Evolutionary conservation across 208 protist genomes (phyloP).

Genomic region (Trypanosoma theileri): DNA sequence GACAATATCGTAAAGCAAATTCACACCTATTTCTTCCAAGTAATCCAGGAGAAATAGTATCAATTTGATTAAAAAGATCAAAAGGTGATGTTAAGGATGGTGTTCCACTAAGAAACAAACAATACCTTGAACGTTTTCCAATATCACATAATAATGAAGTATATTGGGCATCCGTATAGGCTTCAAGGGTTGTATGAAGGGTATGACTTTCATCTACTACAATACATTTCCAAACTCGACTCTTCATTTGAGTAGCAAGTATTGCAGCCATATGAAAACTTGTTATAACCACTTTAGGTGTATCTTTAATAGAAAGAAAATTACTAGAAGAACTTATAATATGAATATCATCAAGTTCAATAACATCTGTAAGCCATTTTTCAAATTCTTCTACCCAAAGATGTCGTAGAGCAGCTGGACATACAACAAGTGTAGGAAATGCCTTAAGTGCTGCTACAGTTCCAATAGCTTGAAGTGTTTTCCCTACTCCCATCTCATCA

Average conservation of each 20-base stretch:
- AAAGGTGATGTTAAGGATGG: conserved; percentile 63
- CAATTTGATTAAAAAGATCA: conserved; percentile 79
- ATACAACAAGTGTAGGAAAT: conserved; percentile 78
- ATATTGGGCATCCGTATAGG: conserved; percentile 57
- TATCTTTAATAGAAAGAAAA: conserved; percentile 28
- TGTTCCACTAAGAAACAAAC: conserved; percentile 74
- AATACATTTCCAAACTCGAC: conserved; percentile 49
- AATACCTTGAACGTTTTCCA: conserved; percentile 42
- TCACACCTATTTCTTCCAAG: conserved; percentile 58
- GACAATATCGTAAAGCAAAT: conserved; percentile 75
- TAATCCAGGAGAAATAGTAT: conserved; percentile 54
- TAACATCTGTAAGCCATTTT: conserved; percentile 65
- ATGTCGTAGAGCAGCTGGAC: conserved; percentile 67
- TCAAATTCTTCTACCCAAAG: conserved; percentile 85
- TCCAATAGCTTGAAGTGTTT: conserved; percentile 74
- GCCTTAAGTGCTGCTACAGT: conserved; percentile 51
- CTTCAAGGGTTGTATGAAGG: conserved; percentile 68
- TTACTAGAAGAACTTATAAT: conserved; percentile 69
- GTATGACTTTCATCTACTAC: conserved; percentile 82
- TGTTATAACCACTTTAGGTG: conserved; percentile 69
- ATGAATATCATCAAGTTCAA: conserved; percentile 70
- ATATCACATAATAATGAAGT: conserved; percentile 48
- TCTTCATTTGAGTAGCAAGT: conserved; percentile 39
- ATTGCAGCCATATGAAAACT: conserved; percentile 84
- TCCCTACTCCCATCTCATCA: conserved; percentile 89